phyloP scores from a whole-genome alignment of 2,329 filamentous ascomycete species.

The Aspergillus texensis region DNA sequence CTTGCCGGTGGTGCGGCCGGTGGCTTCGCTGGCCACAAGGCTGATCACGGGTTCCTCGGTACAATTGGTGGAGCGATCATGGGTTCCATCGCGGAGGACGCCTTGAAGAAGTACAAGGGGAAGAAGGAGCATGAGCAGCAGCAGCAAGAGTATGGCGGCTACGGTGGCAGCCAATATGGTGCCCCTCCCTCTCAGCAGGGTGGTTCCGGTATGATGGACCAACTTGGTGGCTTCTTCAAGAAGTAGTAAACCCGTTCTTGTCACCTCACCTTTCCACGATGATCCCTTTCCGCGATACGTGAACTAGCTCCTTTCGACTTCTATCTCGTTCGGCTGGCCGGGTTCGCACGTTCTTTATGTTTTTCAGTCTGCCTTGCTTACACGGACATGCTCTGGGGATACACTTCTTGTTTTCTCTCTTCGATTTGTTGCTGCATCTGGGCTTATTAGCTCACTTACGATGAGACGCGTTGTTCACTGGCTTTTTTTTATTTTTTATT shows the following conservation, averaged over 20 bases:
- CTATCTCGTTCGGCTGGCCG: conserved; percentile 17
- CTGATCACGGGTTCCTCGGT: conserved; percentile 52
- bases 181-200: conserved; percentile 7
- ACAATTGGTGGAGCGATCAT: conserved; percentile 52
- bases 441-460: background rate
- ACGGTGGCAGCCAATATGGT: conserved; percentile 18
- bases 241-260: conserved; percentile 29
- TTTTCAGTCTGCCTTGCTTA: conserved; percentile 11
- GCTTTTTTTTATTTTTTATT: background rate
- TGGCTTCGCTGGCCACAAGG: conserved; percentile 51
- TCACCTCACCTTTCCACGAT: conserved; percentile 3
- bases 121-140: conserved; percentile 32
- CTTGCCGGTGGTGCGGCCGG: conserved; percentile 51
- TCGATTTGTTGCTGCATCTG: conserved; percentile 3
- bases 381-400: conserved; percentile 15
- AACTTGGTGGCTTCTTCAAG: conserved; percentile 42
- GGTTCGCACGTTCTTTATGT: conserved; percentile 10
- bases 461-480: background rate
- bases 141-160: conserved; percentile 21
- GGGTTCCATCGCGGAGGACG: conserved; percentile 50
- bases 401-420: conserved; percentile 14
- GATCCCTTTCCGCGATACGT: conserved; percentile 7
- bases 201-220: conserved; percentile 32
- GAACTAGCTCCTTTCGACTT: conserved; percentile 21
- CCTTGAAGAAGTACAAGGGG: conserved; percentile 47